These are phyloP conservation scores for Coniferiporia sulphurascens DNA, from an alignment of 1,284 basidiomycete genomes.

Conservation along the genomic window DNA sequence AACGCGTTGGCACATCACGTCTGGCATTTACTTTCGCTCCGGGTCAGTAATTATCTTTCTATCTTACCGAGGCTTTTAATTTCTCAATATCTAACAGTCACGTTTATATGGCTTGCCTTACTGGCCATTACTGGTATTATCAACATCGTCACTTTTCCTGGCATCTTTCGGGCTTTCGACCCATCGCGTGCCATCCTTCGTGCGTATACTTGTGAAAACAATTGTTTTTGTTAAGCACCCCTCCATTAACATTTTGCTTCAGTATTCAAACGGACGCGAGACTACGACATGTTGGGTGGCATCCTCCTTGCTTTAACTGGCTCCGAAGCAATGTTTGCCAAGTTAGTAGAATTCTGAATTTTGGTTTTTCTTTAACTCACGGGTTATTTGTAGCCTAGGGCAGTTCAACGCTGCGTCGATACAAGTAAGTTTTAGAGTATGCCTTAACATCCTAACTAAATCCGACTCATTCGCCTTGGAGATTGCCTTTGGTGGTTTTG, in stretches of 20 bases:
- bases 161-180: slow-evolving; percentile 60
- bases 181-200: slow-evolving; percentile 59
- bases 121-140: slow-evolving; percentile 49
- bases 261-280: slow-evolving; percentile 61
- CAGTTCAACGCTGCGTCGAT: slow-evolving; percentile 60
- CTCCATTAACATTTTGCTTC: background rate
- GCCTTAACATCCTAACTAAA: slow-evolving; percentile 3
- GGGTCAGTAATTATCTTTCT: slow-evolving; percentile 28
- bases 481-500: slow-evolving; percentile 48
- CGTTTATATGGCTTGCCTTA: slow-evolving; percentile 53
- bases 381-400: slow-evolving; percentile 41
- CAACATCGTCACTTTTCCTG: slow-evolving; percentile 52
- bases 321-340: slow-evolving; percentile 65
- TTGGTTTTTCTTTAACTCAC: background rate
- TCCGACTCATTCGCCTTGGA: slow-evolving; percentile 20
- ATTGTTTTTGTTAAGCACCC: background rate
- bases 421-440: slow-evolving; percentile 29
- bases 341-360: slow-evolving; percentile 32
- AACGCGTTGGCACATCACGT: slow-evolving; percentile 53
- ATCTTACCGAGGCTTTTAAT: background rate
- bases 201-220: slow-evolving; percentile 29
- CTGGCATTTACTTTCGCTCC: slow-evolving; percentile 52
- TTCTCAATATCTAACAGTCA: slow-evolving; percentile 32
- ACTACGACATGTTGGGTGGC: slow-evolving; percentile 60
- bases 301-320: slow-evolving; percentile 62